These are phyloP conservation scores for Gaeumannomyces tritici DNA, from an alignment of 2,329 filamentous ascomycete species.

Conservation along the genomic window DNA sequence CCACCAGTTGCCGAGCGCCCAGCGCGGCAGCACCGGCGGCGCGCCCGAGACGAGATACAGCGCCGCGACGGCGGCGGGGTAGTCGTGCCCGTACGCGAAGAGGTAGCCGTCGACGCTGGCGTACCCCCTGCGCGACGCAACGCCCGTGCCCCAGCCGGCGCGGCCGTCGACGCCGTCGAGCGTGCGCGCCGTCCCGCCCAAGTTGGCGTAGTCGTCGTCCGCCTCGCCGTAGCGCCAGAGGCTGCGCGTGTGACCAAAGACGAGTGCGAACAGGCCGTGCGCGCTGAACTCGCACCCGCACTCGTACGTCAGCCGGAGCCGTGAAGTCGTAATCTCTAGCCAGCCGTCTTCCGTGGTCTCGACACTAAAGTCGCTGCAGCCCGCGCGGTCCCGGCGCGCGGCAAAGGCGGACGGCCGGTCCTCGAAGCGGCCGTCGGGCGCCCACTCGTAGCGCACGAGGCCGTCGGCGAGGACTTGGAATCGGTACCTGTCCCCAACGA, in stretches of 20 bases:
- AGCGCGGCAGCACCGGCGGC: constrained; percentile 46
- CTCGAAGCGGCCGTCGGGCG: constrained; percentile 48
- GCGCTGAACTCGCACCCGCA: constrained; percentile 43
- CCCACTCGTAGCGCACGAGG: constrained; percentile 53
- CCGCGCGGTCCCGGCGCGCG: constrained; percentile 31
- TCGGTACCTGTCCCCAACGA: constrained; percentile 33
- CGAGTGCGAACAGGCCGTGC: constrained; percentile 36
- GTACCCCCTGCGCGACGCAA: constrained; percentile 40
- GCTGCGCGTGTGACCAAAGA: constrained; percentile 26
- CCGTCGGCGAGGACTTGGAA: constrained; percentile 49
- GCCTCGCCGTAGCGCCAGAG: constrained; percentile 37
- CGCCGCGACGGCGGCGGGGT: constrained; percentile 39
- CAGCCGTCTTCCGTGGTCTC: constrained; percentile 17
- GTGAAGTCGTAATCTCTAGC: constrained; percentile 45
- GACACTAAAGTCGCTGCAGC: constrained; percentile 35
- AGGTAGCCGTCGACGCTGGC: constrained; percentile 48
- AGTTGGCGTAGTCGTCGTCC: constrained; percentile 22
- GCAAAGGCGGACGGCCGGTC: constrained; percentile 54
- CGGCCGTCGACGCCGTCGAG: constrained; percentile 44
- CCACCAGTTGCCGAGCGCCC: constrained; percentile 38
- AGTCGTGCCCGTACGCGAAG: constrained; percentile 50
- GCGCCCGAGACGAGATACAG: constrained; percentile 46
- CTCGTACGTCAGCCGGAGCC: constrained; percentile 48
- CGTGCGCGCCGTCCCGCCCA: constrained; percentile 32
- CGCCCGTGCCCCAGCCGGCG: constrained; percentile 35